Base-by-base conservation (phyloP, 176 grass and related monocot genomes). In the Carex kokanica region DNA sequence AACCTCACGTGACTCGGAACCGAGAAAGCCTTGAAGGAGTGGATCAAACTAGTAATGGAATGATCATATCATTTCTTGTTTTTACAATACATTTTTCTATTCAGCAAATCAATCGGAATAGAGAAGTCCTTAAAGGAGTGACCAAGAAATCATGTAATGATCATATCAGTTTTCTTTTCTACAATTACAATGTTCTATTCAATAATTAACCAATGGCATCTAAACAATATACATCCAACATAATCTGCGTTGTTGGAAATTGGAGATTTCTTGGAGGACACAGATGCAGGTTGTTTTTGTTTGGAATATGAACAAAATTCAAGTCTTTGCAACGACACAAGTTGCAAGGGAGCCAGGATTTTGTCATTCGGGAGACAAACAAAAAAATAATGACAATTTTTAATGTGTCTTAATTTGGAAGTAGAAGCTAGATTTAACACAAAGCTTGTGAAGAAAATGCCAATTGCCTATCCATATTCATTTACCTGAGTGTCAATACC, bases 401-500 rank as follows among this genome's bases (percentile, higher is more conserved):
- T 29, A 27, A 49, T 12, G 9, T 10, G 45, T 49, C 45, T 49
- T 49, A 49, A 49, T 49, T 49, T 49, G 45, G 12, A 49, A 49
- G 45, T 49, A 12, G 45, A 12, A 12, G 45, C 45, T 49, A 49
- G 8, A 49, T 49, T 49, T 49, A 49, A 9, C 45, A 69, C 66
- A 69, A 68, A 57, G 27, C 51, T 52, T 38, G 21, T 55, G 29
- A 78, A 25, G 17, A 52, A 32, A 67, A 53, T 17, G 38, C 25
- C 18, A 61, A 68, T 77, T 64, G 9, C 65, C 74, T 29, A 32
- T 64, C 56, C 16, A 31, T 54, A 77, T 78, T 56, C 47, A 64
- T 8, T 86, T 94, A 98, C 95, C 95, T 98, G 95, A 59, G 92
- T 88, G 74, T 98, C 95, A 80, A 93, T 93, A 75, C 92, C 92